Evolutionary conservation across 257 asterid genomes (phyloP).

Genomic region (Anisodus acutangulus): DNA sequence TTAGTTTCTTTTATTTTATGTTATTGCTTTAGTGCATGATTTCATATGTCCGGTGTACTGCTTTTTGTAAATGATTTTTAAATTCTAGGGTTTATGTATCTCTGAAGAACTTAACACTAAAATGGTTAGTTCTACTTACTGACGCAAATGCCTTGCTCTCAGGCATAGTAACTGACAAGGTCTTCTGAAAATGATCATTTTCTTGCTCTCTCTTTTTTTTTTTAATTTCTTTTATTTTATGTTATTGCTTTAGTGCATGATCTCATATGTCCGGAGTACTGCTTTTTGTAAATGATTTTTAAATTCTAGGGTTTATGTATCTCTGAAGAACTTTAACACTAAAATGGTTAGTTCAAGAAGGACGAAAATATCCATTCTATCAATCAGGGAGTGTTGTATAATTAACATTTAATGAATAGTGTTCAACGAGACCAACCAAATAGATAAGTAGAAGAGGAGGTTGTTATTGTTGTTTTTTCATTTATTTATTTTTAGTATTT

Average conservation of each 20-base stretch:
- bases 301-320: not conserved
- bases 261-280: not conserved
- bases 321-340: not conserved
- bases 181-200: constrained; percentile 24
- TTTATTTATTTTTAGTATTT: not conserved
- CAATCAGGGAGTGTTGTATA: not conserved
- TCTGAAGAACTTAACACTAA: not conserved
- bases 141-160: constrained; percentile 94
- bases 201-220: not conserved
- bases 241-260: constrained; percentile 9
- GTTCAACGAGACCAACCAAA: not conserved
- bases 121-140: constrained; percentile 61
- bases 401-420: not conserved
- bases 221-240: not conserved
- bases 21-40: constrained; percentile 9
- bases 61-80: not conserved
- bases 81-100: not conserved
- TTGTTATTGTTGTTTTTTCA: not conserved
- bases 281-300: not conserved
- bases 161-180: constrained; percentile 98
- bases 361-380: not conserved
- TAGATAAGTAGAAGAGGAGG: constrained; percentile 17
- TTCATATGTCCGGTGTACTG: constrained; percentile 7
- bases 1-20: not conserved
- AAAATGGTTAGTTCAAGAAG: not conserved